Conservation (phyloP, 768 basidiomycete genomes). For the Candolleomyces aberdarensis region DNA sequence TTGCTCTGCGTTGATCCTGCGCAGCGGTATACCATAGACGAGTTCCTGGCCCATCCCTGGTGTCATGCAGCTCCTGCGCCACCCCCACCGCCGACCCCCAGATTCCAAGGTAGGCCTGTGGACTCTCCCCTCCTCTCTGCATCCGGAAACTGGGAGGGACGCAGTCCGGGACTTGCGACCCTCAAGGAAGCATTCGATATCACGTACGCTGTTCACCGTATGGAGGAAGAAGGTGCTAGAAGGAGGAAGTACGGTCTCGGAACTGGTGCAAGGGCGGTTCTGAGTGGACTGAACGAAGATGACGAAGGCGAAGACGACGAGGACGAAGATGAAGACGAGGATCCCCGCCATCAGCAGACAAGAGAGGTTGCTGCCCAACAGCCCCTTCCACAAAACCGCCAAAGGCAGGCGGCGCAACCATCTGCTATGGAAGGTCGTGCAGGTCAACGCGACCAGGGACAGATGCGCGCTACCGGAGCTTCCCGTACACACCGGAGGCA, state of each 20-base stretch:
- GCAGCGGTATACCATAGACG: conserved; percentile 95
- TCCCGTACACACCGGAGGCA: not conserved
- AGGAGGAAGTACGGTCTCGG: conserved; percentile 81
- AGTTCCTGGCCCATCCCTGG: conserved; percentile 97
- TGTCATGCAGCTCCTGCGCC: conserved; percentile 68
- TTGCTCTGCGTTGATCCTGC: conserved; percentile 94
- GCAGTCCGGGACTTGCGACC: conserved; percentile 88
- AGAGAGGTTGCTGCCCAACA: not conserved
- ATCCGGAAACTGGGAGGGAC: conserved; percentile 68
- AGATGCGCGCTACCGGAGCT: conserved; percentile 9
- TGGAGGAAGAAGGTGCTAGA: conserved; percentile 97
- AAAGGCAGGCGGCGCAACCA: not conserved
- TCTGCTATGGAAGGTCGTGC: conserved; percentile 32
- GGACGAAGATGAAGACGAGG: conserved; percentile 37
- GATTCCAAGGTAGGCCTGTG: conserved; percentile 47
- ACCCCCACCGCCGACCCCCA: conserved; percentile 65
- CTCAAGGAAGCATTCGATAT: conserved; percentile 99
- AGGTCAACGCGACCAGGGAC: conserved; percentile 32
- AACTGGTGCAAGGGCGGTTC: conserved; percentile 72
- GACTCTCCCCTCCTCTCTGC: conserved; percentile 91
- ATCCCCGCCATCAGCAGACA: conserved; percentile 30
- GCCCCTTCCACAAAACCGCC: not conserved
- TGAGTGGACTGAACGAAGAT: conserved; percentile 89
- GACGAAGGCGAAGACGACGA: conserved; percentile 66
- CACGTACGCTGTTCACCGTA: conserved; percentile 97